Evolutionary conservation across 2,329 filamentous ascomycete species (phyloP).

Genomic region (Pseudopyricularia cyperi): DNA sequence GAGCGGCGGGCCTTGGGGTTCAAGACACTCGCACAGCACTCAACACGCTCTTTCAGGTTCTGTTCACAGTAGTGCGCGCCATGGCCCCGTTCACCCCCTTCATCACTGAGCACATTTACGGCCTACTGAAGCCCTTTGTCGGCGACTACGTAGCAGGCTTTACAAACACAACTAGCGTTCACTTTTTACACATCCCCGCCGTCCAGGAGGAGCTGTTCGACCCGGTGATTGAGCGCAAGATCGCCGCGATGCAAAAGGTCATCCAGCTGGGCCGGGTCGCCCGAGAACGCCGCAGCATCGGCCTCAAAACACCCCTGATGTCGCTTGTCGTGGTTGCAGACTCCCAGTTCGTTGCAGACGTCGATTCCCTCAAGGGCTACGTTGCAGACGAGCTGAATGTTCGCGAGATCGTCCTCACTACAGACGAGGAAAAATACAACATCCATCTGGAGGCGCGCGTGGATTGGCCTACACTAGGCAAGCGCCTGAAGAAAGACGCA

Average conservation of each 20-base stretch:
- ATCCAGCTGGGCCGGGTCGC: conserved; percentile 83
- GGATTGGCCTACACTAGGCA: conserved; percentile 87
- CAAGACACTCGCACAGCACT: conserved; percentile 82
- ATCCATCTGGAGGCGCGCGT: conserved; percentile 82
- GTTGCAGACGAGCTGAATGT: conserved; percentile 87
- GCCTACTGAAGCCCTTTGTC: conserved; percentile 50
- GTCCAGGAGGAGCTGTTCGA: conserved; percentile 84
- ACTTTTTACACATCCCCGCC: conserved; percentile 83
- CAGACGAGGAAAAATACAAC: conserved; percentile 80
- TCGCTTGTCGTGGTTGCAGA: conserved; percentile 84
- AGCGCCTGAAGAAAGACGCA: conserved; percentile 94
- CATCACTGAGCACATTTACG: conserved; percentile 87
- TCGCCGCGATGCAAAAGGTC: conserved; percentile 85
- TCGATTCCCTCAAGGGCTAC: conserved; percentile 79
- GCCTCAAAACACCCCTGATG: conserved; percentile 82
- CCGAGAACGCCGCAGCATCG: conserved; percentile 71
- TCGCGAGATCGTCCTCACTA: conserved; percentile 68
- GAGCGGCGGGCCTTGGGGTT: conserved; percentile 57
- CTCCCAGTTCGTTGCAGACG: conserved; percentile 69
- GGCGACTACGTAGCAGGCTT: conserved; percentile 38
- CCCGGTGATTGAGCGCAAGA: conserved; percentile 69
- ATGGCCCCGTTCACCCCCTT: conserved; percentile 93
- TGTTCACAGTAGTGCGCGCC: conserved; percentile 77
- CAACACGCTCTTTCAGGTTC: conserved; percentile 85
- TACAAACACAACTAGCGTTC: conserved; percentile 71